Conservation (phyloP, 176 grass and related monocot genomes). For the Chloris gayana region DNA sequence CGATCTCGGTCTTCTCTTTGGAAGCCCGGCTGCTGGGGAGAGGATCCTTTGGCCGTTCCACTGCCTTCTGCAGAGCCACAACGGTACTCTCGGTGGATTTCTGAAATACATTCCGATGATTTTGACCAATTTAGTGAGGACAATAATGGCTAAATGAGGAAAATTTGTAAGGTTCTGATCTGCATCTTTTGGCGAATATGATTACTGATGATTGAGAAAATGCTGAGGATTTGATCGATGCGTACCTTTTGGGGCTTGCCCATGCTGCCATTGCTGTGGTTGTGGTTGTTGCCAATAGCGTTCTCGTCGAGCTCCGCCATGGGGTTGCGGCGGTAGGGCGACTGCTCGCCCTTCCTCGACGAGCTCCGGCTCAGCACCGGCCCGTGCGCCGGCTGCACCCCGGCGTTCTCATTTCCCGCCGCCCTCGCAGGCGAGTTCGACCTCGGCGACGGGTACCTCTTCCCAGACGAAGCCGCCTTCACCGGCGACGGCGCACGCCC, state of each 20-base stretch:
- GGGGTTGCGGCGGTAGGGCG: conserved; percentile 69
- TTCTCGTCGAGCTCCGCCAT: conserved; percentile 90
- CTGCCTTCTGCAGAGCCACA: conserved; percentile 22
- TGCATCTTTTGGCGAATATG: conserved; percentile 36
- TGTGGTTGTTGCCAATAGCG: conserved; percentile 8
- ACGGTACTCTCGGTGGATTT: conserved; percentile 34
- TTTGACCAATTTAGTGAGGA: neutral
- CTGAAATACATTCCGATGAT: conserved; percentile 4
- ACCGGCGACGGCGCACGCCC: conserved; percentile 41
- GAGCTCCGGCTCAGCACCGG: conserved; percentile 81
- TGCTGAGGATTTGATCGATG: neutral
- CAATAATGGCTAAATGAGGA: neutral
- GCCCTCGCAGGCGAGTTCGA: conserved; percentile 65
- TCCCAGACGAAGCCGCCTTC: conserved; percentile 33
- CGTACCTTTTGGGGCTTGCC: conserved; percentile 65
- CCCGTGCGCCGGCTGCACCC: conserved; percentile 36
- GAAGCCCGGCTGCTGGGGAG: neutral
- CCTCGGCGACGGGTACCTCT: conserved; percentile 72
- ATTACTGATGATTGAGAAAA: neutral
- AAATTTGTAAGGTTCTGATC: neutral
- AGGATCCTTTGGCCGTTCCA: conserved; percentile 22
- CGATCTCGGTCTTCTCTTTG: conserved; percentile 25
- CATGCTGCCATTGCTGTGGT: conserved; percentile 15
- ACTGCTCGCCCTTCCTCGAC: conserved; percentile 78
- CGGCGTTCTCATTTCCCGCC: conserved; percentile 54